A percentile compares a stretch with the other conserved stretches of the same genome.
phyloP scores from a whole-genome alignment of 805 yeast species.

The Diddensiella transvaalensis region DNA sequence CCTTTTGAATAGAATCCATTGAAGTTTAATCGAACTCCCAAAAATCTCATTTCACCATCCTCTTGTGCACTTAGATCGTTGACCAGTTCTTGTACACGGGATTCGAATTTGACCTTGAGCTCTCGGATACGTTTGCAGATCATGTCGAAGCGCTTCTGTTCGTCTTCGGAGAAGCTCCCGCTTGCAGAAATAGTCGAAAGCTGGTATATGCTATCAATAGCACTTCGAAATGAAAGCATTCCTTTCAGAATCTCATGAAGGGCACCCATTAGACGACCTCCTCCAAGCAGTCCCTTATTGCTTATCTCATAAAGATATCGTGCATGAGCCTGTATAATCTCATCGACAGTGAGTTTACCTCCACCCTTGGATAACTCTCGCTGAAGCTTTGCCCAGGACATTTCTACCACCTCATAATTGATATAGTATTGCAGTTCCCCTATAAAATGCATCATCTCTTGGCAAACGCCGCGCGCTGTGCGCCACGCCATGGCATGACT shows the following conservation, averaged over 20 bases:
- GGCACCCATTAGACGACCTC: conserved; percentile 27
- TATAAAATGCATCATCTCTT: conserved; percentile 34
- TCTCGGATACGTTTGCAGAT: conserved; percentile 17
- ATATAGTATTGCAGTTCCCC: conserved; percentile 36
- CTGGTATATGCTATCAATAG: conserved; percentile 25
- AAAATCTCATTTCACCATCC: conserved; percentile 34
- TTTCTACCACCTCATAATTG: conserved; percentile 36
- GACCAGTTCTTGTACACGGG: conserved; percentile 27
- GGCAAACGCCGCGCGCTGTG: conserved; percentile 24
- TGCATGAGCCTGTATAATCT: conserved; percentile 33
- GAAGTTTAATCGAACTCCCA: conserved; percentile 36
- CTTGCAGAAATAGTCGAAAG: conserved; percentile 16
- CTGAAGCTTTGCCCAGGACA: conserved; percentile 35
- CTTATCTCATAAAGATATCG: conserved; percentile 31
- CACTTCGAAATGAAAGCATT: conserved; percentile 27
- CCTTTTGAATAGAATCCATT: conserved; percentile 30
- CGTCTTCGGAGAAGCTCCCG: conserved; percentile 10
- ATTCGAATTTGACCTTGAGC: conserved; percentile 22
- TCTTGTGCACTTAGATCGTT: conserved; percentile 26
- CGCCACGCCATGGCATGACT: conserved; percentile 24
- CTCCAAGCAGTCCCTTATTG: conserved; percentile 33
- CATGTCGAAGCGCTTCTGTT: conserved; percentile 16
- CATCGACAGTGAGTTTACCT: conserved; percentile 33
- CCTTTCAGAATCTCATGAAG: conserved; percentile 33
- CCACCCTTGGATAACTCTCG: conserved; percentile 20